phyloP scores from a whole-genome alignment of 352 stramenopile species.

The Pythium dissimile region DNA sequence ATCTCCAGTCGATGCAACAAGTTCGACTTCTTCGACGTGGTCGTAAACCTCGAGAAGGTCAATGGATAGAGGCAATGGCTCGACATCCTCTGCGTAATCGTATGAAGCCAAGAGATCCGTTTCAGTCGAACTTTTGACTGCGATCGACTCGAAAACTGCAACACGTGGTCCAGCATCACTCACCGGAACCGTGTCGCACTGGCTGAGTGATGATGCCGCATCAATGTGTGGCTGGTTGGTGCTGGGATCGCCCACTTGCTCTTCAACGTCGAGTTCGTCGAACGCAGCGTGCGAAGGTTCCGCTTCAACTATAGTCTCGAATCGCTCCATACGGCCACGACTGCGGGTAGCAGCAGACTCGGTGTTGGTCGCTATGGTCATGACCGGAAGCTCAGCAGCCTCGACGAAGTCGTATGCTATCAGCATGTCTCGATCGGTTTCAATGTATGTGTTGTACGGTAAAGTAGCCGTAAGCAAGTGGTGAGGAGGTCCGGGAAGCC shows the following conservation, averaged over 20 bases:
- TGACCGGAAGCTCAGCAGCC: neutral
- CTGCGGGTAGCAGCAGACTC: neutral
- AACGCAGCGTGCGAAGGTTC: no score
- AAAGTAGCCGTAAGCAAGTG: no score
- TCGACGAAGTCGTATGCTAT: constrained; percentile 13
- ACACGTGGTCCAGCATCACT: no score
- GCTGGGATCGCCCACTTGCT: no score
- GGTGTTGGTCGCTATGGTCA: neutral
- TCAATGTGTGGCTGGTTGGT: no score
- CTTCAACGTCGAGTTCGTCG: no score
- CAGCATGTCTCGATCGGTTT: neutral
- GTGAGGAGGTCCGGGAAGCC: no score
- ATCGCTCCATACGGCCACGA: no score
- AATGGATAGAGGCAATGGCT: neutral
- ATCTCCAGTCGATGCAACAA: neutral
- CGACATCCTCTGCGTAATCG: constrained; percentile 33
- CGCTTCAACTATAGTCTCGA: no score
- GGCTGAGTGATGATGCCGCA: no score
- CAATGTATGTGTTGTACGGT: no score
- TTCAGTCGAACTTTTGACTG: neutral
- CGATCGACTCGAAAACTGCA: neutral
- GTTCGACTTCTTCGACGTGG: constrained; percentile 7
- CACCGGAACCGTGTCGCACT: no score
- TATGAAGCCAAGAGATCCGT: constrained; percentile 31
- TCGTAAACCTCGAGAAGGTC: constrained; percentile 11